Conservation (phyloP, 441 rosid genomes). For the Biscutella auriculata region DNA sequence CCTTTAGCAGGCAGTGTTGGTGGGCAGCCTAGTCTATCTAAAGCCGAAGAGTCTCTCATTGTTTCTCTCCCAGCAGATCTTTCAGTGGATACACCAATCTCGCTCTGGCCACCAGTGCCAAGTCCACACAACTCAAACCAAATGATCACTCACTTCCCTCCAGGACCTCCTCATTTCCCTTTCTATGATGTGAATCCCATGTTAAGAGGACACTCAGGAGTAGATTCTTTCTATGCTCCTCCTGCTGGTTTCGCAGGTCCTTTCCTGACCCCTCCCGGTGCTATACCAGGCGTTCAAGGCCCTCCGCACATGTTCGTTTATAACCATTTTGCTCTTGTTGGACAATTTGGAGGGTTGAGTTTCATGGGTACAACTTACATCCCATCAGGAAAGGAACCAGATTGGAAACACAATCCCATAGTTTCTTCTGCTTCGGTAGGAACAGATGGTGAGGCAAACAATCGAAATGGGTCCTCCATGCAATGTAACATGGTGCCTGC, state of each 20-base stretch:
- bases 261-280: conserved; percentile 75
- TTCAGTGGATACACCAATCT: conserved; percentile 78
- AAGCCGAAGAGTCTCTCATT: conserved; percentile 71
- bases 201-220: conserved; percentile 80
- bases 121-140: conserved; percentile 74
- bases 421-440: conserved; percentile 42
- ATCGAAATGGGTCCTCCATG: conserved; percentile 40
- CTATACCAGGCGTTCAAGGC: conserved; percentile 82
- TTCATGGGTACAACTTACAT: conserved; percentile 93
- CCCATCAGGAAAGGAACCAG: conserved; percentile 93
- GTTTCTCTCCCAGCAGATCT: conserved; percentile 97
- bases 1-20: conserved; percentile 38
- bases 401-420: conserved; percentile 80
- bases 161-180: conserved; percentile 77
- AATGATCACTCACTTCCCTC: conserved; percentile 80
- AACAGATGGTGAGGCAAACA: conserved; percentile 58
- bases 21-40: conserved; percentile 52
- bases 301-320: conserved; percentile 94
- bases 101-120: conserved; percentile 68
- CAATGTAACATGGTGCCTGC: conserved; percentile 59
- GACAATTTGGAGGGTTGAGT: conserved; percentile 95
- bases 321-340: conserved; percentile 96
- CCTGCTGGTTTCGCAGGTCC: conserved; percentile 84
- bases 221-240: conserved; percentile 87
- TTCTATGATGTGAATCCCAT: conserved; percentile 86